Base-by-base conservation (phyloP, 768 basidiomycete genomes). In the Lactifluus rugatus region DNA sequence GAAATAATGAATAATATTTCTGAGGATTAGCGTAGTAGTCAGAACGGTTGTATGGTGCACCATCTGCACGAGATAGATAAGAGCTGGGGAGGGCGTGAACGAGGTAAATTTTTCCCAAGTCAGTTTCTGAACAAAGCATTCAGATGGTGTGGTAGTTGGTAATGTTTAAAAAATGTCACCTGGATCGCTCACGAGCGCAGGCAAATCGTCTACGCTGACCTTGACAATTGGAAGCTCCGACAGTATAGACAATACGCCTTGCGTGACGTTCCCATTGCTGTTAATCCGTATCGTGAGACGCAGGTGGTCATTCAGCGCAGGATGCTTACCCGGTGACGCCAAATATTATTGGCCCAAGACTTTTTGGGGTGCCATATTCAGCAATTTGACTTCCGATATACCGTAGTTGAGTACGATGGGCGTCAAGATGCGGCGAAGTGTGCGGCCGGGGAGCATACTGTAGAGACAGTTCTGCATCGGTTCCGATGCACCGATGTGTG, bases 381-480 rank as follows among this genome's bases (percentile, higher is more conserved):
- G 70, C 65, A 11, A 94, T 84, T 19, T 72, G 72, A 1, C 73
- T 67, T 0, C 87, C 87, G 23, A 88, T 79, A 7, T 75, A 70
- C 39, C 76, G 74, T 45, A 94, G 71, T 7, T 82, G 71, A 2
- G 68, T 65, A 8, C 81, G 81, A 42, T 89, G 79, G 39, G 75
- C 70, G 7, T 68, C 67, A 2, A 93, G 71, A 7, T 81, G 78
- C 0, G 81, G 78, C 32, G 84, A 79, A 0, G 84, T 87, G 59
- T 92, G 86, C 5, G 90, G 92, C 16, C 91, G 81, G 0, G 88
- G 87, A 0, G 90, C 85, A 64, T 85, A 81, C 87, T 89, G 47
- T n/a, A 9, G 19, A 17, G 19, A 46, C 17, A 2, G 11, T 6
- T 21, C 23, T 17, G 21, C 47, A 23, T 48, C 13, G 50, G 13